These are phyloP conservation scores for Sedum album DNA, from an alignment of 164 flowering plant genomes.

Conservation along the genomic window DNA sequence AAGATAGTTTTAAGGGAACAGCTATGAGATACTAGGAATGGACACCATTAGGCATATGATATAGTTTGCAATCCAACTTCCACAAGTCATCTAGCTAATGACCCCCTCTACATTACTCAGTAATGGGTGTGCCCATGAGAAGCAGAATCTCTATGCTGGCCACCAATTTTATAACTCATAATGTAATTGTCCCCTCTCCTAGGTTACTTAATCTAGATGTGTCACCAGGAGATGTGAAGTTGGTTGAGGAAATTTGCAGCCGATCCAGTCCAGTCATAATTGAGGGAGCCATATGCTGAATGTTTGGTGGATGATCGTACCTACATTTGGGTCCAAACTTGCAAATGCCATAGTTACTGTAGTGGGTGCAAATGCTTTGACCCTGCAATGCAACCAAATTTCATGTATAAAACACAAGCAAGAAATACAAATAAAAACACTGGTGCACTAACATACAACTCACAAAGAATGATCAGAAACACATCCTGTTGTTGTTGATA, in stretches of 20 bases:
- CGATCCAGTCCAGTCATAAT: slow-evolving; percentile 15
- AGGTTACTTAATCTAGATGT: background rate
- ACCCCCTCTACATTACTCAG: too few species aligned
- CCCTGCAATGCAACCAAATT: slow-evolving; percentile 30
- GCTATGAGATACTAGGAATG: too few species aligned
- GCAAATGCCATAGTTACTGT: slow-evolving; percentile 72
- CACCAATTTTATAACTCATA: background rate
- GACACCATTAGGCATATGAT: too few species aligned
- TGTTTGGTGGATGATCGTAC: slow-evolving; percentile 50
- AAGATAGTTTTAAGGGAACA: too few species aligned
- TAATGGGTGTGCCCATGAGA: too few species aligned
- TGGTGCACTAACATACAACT: background rate
- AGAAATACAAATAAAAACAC: background rate
- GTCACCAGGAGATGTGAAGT: slow-evolving; percentile 10
- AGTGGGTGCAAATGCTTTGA: slow-evolving; percentile 48
- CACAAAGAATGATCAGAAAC: background rate
- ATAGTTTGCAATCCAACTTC: too few species aligned
- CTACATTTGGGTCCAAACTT: slow-evolving; percentile 74
- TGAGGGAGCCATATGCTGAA: slow-evolving; percentile 16
- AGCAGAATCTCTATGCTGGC: too few species aligned
- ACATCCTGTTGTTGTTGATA: background rate
- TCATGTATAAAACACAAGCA: background rate
- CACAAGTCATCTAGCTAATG: too few species aligned
- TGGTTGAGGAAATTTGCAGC: slow-evolving; percentile 9
- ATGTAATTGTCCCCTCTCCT: background rate